Conservation (phyloP, 169 alveolate species). For the Eimeria maxima region DNA sequence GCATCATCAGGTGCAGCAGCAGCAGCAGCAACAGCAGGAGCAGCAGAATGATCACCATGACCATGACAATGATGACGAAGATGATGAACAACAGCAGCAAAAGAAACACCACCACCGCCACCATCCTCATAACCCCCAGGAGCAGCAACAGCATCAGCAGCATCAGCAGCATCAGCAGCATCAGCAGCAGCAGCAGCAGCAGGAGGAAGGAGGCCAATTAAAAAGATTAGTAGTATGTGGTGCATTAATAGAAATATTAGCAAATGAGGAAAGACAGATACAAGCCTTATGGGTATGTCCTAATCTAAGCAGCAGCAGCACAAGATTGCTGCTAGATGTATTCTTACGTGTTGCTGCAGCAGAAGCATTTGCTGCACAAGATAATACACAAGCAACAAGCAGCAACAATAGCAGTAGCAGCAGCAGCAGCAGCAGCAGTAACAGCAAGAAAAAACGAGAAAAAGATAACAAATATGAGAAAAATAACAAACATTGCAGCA, state of each 20-base stretch:
- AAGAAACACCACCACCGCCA: too few species aligned
- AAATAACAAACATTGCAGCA: too few species aligned
- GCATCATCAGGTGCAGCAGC: background rate
- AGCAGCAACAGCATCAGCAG: background rate
- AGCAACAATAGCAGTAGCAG: background rate
- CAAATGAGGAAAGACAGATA: conserved; percentile 72
- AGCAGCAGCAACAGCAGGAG: background rate
- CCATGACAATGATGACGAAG: too few species aligned
- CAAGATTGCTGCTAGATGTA: conserved; percentile 73
- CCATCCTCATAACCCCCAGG: too few species aligned
- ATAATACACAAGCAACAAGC: background rate
- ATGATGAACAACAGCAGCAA: too few species aligned
- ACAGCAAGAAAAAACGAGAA: background rate
- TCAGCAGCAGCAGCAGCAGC: background rate
- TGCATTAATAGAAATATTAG: conserved; percentile 62
- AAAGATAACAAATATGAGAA: background rate
- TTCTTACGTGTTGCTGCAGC: conserved; percentile 65
- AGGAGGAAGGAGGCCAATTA: background rate
- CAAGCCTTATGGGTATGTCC: conserved; percentile 77
- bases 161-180: conserved; percentile 43
- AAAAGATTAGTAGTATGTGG: conserved; percentile 72
- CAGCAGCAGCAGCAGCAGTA: conserved; percentile 45
- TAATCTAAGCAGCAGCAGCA: conserved; percentile 53
- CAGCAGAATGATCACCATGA: too few species aligned
- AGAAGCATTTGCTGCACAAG: conserved; percentile 37